Base-by-base conservation (phyloP, 805 yeast genomes). In the Wickerhamiella parazyma region DNA sequence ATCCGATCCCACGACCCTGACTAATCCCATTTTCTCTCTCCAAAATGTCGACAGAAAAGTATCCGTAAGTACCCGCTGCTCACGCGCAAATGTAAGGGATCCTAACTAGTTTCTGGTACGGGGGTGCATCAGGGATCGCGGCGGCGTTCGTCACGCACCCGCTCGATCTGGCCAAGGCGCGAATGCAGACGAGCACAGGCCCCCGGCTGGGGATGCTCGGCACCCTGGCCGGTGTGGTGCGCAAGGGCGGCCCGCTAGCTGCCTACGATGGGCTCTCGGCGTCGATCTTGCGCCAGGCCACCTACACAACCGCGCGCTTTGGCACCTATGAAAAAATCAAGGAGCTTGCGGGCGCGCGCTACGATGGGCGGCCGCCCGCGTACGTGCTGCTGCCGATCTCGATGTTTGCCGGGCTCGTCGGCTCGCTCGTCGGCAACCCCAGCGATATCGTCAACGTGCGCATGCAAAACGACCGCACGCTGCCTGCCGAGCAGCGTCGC, bases 341-440 rank as follows among this genome's bases (percentile, higher is more conserved):
- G 54, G 84, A 78, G 36, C 14, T 38, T 24, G 60, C 67, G 22
- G 63, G 68, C 26, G 60, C 60, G 11, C 67, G 71, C 24, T 51
- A 60, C 7, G 65, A 63, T 17, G 60, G 60, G 41, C 64, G 68
- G 21, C 80, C 80, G 4, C 70, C 77, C 5, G 75, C 83, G 44
- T 56, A 68, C 6, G 69, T 73, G 14, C 66, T 84, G 43, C 64
- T 84, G 44, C 85, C 89, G 8, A 70, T 78, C 62, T 82, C 94
- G 4, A 82, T 84, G 91, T 50, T 80, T n/a, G 75, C 87, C 10
- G 94, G 95, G 42, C 81, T 79, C 21, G 61, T 76, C 46, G 95
- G 95, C 48, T 94, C 94, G 8, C 62, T 83, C 18, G 80, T 81
- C 2, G 95, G 95, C 18, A 84, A 84, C 56, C 94, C 94, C 3